Percentiles rank a stretch among this genome's conserved stretches.
Evolutionary conservation across 1,284 basidiomycete species (phyloP).

Genomic region (Malassezia arunalokei): DNA sequence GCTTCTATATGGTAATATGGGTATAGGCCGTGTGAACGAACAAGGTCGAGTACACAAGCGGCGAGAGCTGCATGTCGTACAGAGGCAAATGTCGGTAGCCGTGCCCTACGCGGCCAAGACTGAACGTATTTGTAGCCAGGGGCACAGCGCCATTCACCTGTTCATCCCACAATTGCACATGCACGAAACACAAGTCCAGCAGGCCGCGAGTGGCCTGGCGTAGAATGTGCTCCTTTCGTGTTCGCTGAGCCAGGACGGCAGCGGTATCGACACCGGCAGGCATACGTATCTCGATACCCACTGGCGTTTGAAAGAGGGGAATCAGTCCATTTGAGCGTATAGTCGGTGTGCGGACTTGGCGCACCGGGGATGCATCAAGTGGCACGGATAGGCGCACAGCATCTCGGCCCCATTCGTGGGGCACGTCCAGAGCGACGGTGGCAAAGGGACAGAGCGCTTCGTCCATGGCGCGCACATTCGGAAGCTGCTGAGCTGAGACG

Average conservation of each 20-base stretch:
- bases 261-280: constrained; percentile 19
- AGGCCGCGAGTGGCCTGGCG: constrained; percentile 22
- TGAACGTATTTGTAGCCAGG: constrained; percentile 15
- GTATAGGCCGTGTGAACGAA: constrained; percentile 27
- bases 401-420: constrained; percentile 3
- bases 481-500: constrained; percentile 87
- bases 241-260: constrained; percentile 1
- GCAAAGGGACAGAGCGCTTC: constrained; percentile 35
- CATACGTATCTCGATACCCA: constrained; percentile 29
- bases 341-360: constrained; percentile 15
- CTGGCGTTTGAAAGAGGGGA: constrained; percentile 31
- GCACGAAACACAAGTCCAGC: constrained; percentile 40
- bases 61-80: constrained; percentile 36
- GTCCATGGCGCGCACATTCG: constrained; percentile 39
- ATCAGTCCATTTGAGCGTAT: constrained; percentile 37
- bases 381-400: background rate
- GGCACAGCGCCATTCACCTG: constrained; percentile 1
- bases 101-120: constrained; percentile 19
- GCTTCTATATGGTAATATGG: background rate
- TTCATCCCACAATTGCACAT: constrained; percentile 40
- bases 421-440: constrained; percentile 18
- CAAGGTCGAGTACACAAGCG: constrained; percentile 36
- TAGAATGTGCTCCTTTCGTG: background rate
- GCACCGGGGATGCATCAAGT: background rate
- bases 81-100: constrained; percentile 40